Evolutionary conservation across 352 stramenopile genomes (phyloP).

Genomic region (Globisporangium uncinulatum): DNA sequence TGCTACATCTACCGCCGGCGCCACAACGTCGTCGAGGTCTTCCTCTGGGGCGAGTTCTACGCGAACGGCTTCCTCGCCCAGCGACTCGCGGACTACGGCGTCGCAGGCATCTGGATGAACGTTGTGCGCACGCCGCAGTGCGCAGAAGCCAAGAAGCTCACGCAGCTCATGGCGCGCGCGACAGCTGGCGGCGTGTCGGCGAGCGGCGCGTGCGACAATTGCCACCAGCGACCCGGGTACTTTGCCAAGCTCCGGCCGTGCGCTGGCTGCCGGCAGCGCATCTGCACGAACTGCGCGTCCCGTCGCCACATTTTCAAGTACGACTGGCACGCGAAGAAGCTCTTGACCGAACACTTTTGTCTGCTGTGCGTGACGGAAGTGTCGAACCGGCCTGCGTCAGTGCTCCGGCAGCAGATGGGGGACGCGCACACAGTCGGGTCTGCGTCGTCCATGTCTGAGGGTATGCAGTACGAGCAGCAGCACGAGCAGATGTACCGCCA

Average conservation of each 20-base stretch:
- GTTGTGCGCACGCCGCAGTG: slow-evolving; percentile 14
- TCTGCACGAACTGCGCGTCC: slow-evolving; percentile 30
- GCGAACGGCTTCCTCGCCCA: slow-evolving; percentile 19
- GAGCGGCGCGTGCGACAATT: slow-evolving; percentile 25
- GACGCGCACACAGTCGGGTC: neutral
- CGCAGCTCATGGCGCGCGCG: slow-evolving; percentile 10
- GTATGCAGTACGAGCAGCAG: neutral
- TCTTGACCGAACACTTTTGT: slow-evolving; percentile 12
- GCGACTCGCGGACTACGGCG: slow-evolving; percentile 13
- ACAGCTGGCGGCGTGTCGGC: slow-evolving; percentile 6
- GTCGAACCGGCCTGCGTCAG: slow-evolving; percentile 2
- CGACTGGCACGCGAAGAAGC: slow-evolving; percentile 11
- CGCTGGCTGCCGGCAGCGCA: slow-evolving; percentile 31
- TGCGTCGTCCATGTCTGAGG: slow-evolving; percentile 5
- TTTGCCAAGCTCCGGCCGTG: slow-evolving; percentile 26
- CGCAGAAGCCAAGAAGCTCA: slow-evolving; percentile 10
- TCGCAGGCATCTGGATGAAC: slow-evolving; percentile 19
- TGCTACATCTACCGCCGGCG: slow-evolving; percentile 36
- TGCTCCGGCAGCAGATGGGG: neutral
- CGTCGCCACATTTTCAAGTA: slow-evolving; percentile 14
- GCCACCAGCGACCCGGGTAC: slow-evolving; percentile 16
- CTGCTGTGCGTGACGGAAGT: slow-evolving; percentile 13
- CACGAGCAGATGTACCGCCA: neutral
- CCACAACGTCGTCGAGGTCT: slow-evolving; percentile 31
- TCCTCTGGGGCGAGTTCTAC: slow-evolving; percentile 31